Base-by-base conservation (phyloP, 768 basidiomycete species). In the Rhodotorula babjevae region DNA sequence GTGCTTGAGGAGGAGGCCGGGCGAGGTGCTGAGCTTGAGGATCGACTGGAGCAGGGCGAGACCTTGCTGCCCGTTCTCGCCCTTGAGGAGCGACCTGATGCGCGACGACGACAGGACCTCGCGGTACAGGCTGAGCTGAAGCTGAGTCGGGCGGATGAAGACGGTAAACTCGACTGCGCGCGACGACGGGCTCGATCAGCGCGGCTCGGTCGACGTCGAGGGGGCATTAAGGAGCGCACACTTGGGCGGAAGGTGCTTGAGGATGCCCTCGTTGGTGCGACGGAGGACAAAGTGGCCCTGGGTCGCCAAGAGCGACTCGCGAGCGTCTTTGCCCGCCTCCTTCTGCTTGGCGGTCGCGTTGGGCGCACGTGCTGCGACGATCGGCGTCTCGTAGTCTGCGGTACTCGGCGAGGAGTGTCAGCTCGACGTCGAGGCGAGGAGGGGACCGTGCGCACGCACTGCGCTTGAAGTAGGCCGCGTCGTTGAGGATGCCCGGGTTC, bases 1-100 rank as follows among this genome's bases (percentile, higher is more conserved):
- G 4, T 71, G 67, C 64, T 69, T 55, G 57, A 93, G 47, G 44
- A 82, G 83, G 44, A 98, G 82, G 47, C 92, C 87, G 0, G 95
- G 95, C 76, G 92, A 93, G 79, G 91, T 98, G 83, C 90, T 92
- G 72, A 98, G 86, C 84, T 97, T 96, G 21, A 89, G 90, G 47
- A 96, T 84, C 68, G 87, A 84, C 67, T 86, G 87, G 76, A 97
- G 91, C 36, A 61, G 94, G 79, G 27, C 89, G 88, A 29, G 94
- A 85, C 5, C 90, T 89, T 10, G 56, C 47, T 76, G 90, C 88
- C 0, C 88, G 88, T 0, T 88, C 1, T 87, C 87, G 62, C 87
- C 86, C 75, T 88, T 85, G 40, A 89, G 85, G 12, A 94, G 82
- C 61, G 85, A 84, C 71, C 89, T 87, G 40, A 93, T 80, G 69